Evolutionary conservation across 2,329 filamentous ascomycete species (phyloP), one percentile per base, ranked within the genome.

Genomic region (Alternaria panax): DNA sequence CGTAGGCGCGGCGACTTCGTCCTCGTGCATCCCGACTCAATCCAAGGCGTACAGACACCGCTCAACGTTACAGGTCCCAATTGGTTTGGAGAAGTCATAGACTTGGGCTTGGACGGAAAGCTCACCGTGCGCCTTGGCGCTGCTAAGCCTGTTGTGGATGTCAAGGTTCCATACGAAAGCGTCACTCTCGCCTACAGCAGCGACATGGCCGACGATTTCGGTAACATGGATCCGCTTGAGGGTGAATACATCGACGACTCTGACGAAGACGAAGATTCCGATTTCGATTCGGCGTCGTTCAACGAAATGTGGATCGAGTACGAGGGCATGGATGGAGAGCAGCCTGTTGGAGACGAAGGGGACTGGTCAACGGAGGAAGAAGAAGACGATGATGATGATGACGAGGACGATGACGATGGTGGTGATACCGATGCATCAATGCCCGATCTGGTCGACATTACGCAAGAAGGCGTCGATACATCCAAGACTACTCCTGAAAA

Each of bases 41-140:
- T 67, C 36, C 54, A 71, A 51, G 48, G 56, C 3, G 25, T 54
- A 8, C 55, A 54, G 32, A 38, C 55, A 7, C 63, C 68, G 16
- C 59, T 46, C 8, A 64, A 67, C 18, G 56, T 70, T 32, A 55
- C 56, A 34, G 70, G 68, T 0, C 71, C 76, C 7, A 79, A 83
- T 36, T 88, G 86, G 83, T 78, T 87, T 54, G 86, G 86, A 18
- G 84, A 87, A 67, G 80, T 88, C 3, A 78, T 87, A 20, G 82
- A 85, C 47, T 76, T 86, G 3, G 80, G 81, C 12, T 68, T 84
- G 4, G 83, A 87, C 67, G 86, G 86, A 2, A 78, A 76, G 7
- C 70, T 86, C 9, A 83, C 81, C 0, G 79, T 88, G 27, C 80
- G 86, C n/a, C 75, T 88, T 18, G 83, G 84, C 41, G 83, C 81